Base-by-base conservation (phyloP, 768 basidiomycete genomes). In the Lyophyllum decastes region DNA sequence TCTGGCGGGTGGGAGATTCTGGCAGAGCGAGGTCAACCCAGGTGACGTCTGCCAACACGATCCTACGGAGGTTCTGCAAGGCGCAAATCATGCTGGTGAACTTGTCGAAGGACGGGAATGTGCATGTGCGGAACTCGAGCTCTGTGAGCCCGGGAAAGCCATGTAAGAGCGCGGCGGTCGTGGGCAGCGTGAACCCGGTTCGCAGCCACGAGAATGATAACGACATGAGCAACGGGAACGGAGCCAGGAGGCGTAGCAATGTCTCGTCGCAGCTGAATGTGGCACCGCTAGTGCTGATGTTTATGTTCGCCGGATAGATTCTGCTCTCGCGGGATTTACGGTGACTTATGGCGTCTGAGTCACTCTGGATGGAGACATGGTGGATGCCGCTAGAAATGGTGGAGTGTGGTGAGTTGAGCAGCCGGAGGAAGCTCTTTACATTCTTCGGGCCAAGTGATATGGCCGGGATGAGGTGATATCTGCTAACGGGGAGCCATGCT, bases 41-140 rank as follows among this genome's bases (percentile, higher is more conserved):
- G 17, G 58, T 66, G 40, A 66, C 59, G 45, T 70, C 66, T 51
- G 66, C 62, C 40, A 70, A 51, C 12, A 63, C 45, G 24, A 70
- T 60, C 24, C 60, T 22, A 16, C 54, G 65, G 12, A 70, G 58
- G 22, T 59, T 57, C 25, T 56, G 64, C 33, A 66, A 59, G 5
- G 67, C 64, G 41, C 64, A 65, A 33, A 70, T 59, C n/a, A 64
- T 59, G 19, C 54, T 27, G 10, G 61, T 52, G 27, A 68, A 66
- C 30, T 63, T 57, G 51, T 54, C 49, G 49, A 70, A 66, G 0
- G 62, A 64, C 21, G 60, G 55, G 44, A 70, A 70, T 52, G 64
- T 58, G 58, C 67, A 70, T 25, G 63, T 62, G 5, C 65, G 61
- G 14, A 70, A 63, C 52, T 70, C 68, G 24, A 70, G 60, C 12